A percentile compares a stretch with the other conserved stretches of the same genome.
Evolutionary conservation across 345 rosid species (phyloP).

Genomic region (Turritis glabra): DNA sequence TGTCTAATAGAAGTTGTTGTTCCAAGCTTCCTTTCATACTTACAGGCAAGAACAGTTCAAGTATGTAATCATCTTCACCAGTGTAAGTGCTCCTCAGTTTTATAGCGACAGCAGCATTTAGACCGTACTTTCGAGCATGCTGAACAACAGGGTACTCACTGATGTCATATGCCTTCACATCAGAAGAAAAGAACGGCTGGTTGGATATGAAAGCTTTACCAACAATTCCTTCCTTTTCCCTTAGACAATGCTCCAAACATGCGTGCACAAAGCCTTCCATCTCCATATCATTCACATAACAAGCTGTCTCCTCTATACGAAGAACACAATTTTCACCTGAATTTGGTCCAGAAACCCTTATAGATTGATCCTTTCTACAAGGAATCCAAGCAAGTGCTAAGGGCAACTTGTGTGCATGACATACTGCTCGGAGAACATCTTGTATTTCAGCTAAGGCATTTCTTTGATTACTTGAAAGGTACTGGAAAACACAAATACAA

Average conservation of each 20-base stretch:
- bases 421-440: conserved; percentile 82
- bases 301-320: conserved; percentile 70
- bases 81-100: conserved; percentile 83
- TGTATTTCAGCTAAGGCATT: conserved; percentile 78
- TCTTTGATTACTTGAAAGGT: conserved; percentile 68
- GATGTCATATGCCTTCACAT: conserved; percentile 78
- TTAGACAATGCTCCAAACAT: conserved; percentile 71
- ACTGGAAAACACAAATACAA: conserved; percentile 47
- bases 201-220: conserved; percentile 88
- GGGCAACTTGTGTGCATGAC: conserved; percentile 88
- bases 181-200: conserved; percentile 70
- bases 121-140: conserved; percentile 78
- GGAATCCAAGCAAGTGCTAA: conserved; percentile 92
- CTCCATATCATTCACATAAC: conserved; percentile 71
- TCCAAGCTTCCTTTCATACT: conserved; percentile 76
- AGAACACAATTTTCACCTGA: conserved; percentile 52
- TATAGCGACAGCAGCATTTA: conserved; percentile 91
- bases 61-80: conserved; percentile 75
- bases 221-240: conserved; percentile 82
- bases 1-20: conserved; percentile 80
- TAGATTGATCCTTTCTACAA: conserved; percentile 49
- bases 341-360: conserved; percentile 44
- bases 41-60: conserved; percentile 85
- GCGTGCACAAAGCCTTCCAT: conserved; percentile 83
- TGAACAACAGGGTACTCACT: conserved; percentile 83